Evolutionary conservation across 345 rosid species (phyloP), one percentile per base, ranked within the genome.

Genomic region (Camelina hispida): DNA sequence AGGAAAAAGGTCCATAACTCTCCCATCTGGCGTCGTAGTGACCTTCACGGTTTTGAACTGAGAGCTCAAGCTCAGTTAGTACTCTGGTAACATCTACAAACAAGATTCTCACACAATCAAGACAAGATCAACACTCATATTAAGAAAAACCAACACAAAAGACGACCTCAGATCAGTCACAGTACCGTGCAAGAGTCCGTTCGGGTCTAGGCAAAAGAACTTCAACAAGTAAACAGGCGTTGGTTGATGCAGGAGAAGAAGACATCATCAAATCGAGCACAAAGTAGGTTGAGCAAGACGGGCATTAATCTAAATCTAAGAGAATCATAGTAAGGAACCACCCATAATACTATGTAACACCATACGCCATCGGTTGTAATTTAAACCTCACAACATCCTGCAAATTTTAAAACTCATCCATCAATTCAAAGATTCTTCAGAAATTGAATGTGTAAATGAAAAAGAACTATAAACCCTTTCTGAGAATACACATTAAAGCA

Each of bases 11-110:
- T 93, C 93, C 42, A 91, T 76, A 68, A 89, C 96, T 75, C 88
- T 89, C 34, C 78, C 91, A 73, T 91, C 97, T 2, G 96, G 97
- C 0, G 92, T 89, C 0, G 91, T 91, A 0, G 79, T 91, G 17
- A 93, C 98, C 83, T 93, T 93, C 43, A 93, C 98, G 71, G 82
- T n/a, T 85, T 70, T 85, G 96, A 75, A 91, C 91, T 25, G 95
- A 83, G 40, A 90, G 83, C 85, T 93, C 90, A 14, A 93, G 95
- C 84, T 93, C 96, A 53, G 84, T 81, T n/a, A 89, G 87, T 73
- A 87, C 84, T 75, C 71, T 87, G 51, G 97, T 90, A 59, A 89
- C 97, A 85, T 91, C 98, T 93, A 69, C 32, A 83, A 15, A 73
- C 32, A 66, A 65, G 50, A 68, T 23, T 42, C 61, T 30, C 42